phyloP scores from a whole-genome alignment of 2,329 filamentous ascomycete species.

The Triangularia setosa region DNA sequence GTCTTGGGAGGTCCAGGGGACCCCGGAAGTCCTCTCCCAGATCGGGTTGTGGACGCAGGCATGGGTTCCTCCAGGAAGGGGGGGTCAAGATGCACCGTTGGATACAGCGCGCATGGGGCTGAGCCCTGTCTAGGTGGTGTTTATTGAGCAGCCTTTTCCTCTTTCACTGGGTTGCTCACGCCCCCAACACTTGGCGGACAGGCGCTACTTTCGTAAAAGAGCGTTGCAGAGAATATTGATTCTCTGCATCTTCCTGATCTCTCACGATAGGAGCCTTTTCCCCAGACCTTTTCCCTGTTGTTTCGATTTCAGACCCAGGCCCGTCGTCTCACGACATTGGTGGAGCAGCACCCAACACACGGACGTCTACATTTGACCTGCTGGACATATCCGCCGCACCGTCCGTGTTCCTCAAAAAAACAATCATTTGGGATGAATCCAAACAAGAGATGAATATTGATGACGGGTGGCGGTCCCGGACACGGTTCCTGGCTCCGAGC shows the following conservation, averaged over 20 bases:
- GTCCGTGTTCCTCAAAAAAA: neutral
- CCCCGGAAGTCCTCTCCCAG: conserved; percentile 6
- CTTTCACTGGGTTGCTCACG: conserved; percentile 11
- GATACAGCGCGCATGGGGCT: conserved; percentile 8
- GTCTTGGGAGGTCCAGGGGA: conserved; percentile 10
- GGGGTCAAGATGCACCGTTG: neutral
- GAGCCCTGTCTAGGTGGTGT: neutral
- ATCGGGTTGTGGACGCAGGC: conserved; percentile 6
- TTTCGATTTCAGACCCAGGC: neutral
- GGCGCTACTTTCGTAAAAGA: neutral
- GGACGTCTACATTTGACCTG: neutral
- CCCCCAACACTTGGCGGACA: conserved; percentile 15
- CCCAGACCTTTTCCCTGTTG: neutral
- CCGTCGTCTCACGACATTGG: neutral
- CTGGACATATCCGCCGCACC: neutral
- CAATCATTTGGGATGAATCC: neutral
- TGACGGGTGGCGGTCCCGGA: conserved; percentile 10
- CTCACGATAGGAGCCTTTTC: neutral
- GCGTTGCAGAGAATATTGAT: conserved; percentile 4
- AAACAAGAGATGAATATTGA: conserved; percentile 11
- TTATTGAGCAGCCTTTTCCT: conserved; percentile 18
- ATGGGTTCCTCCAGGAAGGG: conserved; percentile 1
- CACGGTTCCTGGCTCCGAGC: neutral
- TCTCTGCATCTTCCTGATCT: neutral
- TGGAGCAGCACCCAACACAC: neutral